Evolutionary conservation across 805 yeast genomes (phyloP).

Genomic region (Wickerhamomyces tratensis): DNA sequence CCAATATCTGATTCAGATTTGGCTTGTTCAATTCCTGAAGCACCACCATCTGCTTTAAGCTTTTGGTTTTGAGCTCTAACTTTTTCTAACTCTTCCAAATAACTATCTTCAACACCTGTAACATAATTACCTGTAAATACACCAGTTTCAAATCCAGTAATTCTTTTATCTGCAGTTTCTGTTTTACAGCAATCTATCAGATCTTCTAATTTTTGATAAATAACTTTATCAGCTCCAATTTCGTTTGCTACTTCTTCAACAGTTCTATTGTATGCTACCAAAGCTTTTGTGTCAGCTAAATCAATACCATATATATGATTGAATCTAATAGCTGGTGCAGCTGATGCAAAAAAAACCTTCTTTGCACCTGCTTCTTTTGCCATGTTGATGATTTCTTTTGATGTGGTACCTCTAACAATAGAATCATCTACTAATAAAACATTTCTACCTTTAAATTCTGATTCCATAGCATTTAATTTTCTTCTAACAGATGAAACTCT

Average conservation of each 20-base stretch:
- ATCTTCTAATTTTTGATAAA: conserved; percentile 81
- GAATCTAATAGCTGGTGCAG: conserved; percentile 95
- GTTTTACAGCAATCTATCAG: conserved; percentile 69
- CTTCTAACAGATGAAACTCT: conserved; percentile 90
- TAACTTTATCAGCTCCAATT: conserved; percentile 85
- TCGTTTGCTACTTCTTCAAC: conserved; percentile 67
- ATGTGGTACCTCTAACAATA: conserved; percentile 95
- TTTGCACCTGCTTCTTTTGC: conserved; percentile 98
- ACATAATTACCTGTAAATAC: conserved; percentile 92
- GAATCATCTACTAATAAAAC: conserved; percentile 94
- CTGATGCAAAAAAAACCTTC: conserved; percentile 91
- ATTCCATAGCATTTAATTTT: conserved; percentile 91
- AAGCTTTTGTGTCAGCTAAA: conserved; percentile 87
- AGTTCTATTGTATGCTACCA: conserved; percentile 76
- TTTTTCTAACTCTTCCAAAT: conserved; percentile 71
- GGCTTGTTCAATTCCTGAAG: conserved; percentile 30
- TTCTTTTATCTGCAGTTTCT: conserved; percentile 21
- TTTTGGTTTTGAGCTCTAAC: conserved; percentile 73
- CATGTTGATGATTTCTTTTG: conserved; percentile 93
- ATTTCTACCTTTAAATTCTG: conserved; percentile 77
- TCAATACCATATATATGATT: conserved; percentile 98
- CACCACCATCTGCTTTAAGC: conserved; percentile 25
- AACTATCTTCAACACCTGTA: conserved; percentile 87
- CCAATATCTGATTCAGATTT: conserved; percentile 75
- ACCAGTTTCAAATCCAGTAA: conserved; percentile 82